A percentile compares a stretch with the other conserved stretches of the same genome.
phyloP scores from a whole-genome alignment of 2,329 filamentous ascomycete species.

The Microascus cirrosus region DNA sequence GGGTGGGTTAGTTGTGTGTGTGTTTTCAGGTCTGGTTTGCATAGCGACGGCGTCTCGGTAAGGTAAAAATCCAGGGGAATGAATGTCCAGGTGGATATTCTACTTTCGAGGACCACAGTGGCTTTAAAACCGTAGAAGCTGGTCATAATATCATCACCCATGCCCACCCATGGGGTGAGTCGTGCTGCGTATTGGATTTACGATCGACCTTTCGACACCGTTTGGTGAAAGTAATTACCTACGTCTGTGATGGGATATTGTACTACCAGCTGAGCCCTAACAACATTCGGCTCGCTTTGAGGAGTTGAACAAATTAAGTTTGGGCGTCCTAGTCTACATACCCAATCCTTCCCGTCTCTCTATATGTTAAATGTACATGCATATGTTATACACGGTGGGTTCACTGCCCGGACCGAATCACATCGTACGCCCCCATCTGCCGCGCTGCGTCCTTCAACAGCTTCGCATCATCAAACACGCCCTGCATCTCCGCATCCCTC shows the following conservation, averaged over 20 bases:
- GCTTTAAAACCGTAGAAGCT: neutral
- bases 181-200: too few relatives aligned
- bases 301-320: neutral
- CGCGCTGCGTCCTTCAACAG: slow-evolving; percentile 20
- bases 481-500: slow-evolving; percentile 10
- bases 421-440: slow-evolving; percentile 31
- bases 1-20: neutral
- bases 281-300: too few relatives aligned
- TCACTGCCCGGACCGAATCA: neutral
- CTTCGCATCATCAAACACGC: slow-evolving; percentile 10
- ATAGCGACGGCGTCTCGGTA: slow-evolving; percentile 30
- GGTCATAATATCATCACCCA: slow-evolving; percentile 4
- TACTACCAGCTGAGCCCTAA: too few relatives aligned
- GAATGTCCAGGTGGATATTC: neutral
- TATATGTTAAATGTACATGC: neutral
- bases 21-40: slow-evolving; percentile 14
- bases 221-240: neutral
- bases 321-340: neutral
- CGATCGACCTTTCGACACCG: neutral
- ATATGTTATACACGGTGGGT: neutral
- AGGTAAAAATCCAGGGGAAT: neutral
- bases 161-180: too few relatives aligned
- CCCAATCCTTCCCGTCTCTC: neutral
- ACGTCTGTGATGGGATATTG: too few relatives aligned
- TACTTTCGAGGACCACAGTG: neutral